These are phyloP conservation scores for Cyclanthera cordifolia DNA, from an alignment of 306 rosid genomes.

Conservation along the genomic window DNA sequence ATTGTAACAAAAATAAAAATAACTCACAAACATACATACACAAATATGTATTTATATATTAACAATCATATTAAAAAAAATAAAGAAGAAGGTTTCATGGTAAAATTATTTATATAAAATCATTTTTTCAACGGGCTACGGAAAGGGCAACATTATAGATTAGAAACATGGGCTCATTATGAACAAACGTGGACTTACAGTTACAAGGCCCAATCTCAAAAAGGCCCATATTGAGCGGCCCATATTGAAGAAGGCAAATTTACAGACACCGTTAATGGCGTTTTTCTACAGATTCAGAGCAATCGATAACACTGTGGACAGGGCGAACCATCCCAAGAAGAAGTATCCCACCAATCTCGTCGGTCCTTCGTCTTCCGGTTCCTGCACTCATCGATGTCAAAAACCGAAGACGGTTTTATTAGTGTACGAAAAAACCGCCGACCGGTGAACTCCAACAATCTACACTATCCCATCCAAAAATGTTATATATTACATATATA, in stretches of 20 bases:
- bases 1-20: too few relatives aligned
- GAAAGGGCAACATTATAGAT: neutral
- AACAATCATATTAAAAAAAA: too few relatives aligned
- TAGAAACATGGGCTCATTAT: neutral
- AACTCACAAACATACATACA: too few relatives aligned
- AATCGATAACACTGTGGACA: slow-evolving; percentile 1
- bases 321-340: slow-evolving; percentile 12
- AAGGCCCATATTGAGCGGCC: too few relatives aligned
- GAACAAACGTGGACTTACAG: neutral
- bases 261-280: neutral
- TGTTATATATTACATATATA: too few relatives aligned
- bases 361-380: slow-evolving; percentile 21
- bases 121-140: neutral
- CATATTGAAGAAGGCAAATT: too few relatives aligned
- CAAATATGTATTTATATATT: too few relatives aligned
- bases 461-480: too few relatives aligned
- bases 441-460: too few relatives aligned
- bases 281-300: slow-evolving; percentile 9
- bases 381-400: neutral
- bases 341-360: slow-evolving; percentile 16
- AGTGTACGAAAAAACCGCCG: too few relatives aligned
- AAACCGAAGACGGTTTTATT: neutral
- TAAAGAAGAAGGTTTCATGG: too few relatives aligned
- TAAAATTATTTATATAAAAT: neutral
- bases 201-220: neutral